These are phyloP conservation scores for Neurospora pannonica DNA, from an alignment of 495 filamentous ascomycete species.

Conservation along the genomic window DNA sequence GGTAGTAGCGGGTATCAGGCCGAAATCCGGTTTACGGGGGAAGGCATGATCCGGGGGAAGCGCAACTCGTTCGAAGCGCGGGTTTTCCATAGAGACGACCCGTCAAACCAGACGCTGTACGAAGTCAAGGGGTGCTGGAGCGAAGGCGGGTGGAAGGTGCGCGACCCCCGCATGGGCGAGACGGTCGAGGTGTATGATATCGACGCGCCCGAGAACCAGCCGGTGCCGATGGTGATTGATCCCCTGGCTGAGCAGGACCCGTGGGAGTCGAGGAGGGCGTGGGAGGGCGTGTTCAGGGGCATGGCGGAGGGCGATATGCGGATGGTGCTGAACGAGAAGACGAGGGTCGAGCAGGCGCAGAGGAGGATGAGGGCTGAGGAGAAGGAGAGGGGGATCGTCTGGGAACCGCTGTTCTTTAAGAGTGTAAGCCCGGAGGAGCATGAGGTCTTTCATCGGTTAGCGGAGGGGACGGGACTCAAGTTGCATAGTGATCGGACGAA, in stretches of 20 bases:
- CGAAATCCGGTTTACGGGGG: conserved; percentile 30
- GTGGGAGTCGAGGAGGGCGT: conserved; percentile 36
- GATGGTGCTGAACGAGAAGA: conserved; percentile 24
- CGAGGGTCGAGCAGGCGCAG: conserved; percentile 30
- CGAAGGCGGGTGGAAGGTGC: conserved; percentile 27
- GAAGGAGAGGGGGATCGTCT: conserved; percentile 44
- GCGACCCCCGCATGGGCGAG: conserved; percentile 22
- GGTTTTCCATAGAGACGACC: conserved; percentile 13
- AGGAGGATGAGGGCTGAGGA: conserved; percentile 54
- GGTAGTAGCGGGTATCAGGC: conserved; percentile 26
- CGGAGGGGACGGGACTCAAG: conserved; percentile 9
- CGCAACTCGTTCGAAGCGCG: conserved; percentile 24
- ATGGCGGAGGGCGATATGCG: conserved; percentile 29
- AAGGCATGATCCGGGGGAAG: conserved; percentile 25
- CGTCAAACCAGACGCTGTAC: conserved; percentile 16
- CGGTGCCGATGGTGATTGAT: conserved; percentile 13
- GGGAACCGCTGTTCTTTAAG: conserved; percentile 47
- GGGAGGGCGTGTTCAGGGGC: conserved; percentile 25
- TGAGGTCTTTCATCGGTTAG: conserved; percentile 15
- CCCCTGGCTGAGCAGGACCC: conserved; percentile 28
- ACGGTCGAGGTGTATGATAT: conserved; percentile 23
- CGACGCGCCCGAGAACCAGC: conserved; percentile 17
- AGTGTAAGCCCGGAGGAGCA: conserved; percentile 14
- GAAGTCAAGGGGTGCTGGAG: conserved; percentile 31
- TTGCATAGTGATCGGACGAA: conserved; percentile 23